phyloP scores from a whole-genome alignment of 257 asterid species.

The Agastache rugosa region DNA sequence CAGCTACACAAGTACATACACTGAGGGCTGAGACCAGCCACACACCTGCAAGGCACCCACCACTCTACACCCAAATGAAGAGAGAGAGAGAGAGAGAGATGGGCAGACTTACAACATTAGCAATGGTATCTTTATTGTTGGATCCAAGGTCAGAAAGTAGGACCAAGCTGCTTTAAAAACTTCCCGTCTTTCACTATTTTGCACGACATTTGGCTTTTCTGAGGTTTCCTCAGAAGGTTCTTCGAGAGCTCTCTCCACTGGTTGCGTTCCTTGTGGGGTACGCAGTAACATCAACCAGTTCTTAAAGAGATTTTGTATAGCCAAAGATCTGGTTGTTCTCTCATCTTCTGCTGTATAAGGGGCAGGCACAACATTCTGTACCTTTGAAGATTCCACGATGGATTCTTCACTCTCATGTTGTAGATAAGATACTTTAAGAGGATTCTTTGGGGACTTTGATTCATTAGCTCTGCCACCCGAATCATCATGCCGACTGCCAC shows the following conservation, averaged over 20 bases:
- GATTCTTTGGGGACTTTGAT: slow-evolving; percentile 61
- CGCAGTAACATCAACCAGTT: slow-evolving; percentile 76
- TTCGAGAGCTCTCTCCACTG: slow-evolving; percentile 49
- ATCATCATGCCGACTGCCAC: slow-evolving; percentile 65
- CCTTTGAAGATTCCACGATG: slow-evolving; percentile 59
- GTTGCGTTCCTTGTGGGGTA: slow-evolving; percentile 48
- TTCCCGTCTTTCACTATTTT: slow-evolving; percentile 48
- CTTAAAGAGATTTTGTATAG: slow-evolving; percentile 72
- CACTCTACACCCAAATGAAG: neutral
- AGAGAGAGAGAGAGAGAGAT: slow-evolving; percentile 29
- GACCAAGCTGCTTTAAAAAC: slow-evolving; percentile 57
- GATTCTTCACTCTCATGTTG: slow-evolving; percentile 73
- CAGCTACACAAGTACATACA: neutral
- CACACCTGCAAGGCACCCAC: slow-evolving; percentile 16
- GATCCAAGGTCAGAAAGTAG: slow-evolving; percentile 67
- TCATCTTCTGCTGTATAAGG: slow-evolving; percentile 62
- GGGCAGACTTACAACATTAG: slow-evolving; percentile 70
- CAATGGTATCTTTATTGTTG: slow-evolving; percentile 72
- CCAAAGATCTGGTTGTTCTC: slow-evolving; percentile 52
- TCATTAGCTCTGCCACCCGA: slow-evolving; percentile 64
- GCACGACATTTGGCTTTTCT: slow-evolving; percentile 43
- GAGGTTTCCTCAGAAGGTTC: slow-evolving; percentile 52
- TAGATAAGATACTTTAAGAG: slow-evolving; percentile 67
- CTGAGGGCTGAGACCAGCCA: slow-evolving; percentile 13
- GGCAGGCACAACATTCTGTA: slow-evolving; percentile 57